Base-by-base conservation (phyloP, 179 eudicot species). In the Heliamphora pulchella region DNA sequence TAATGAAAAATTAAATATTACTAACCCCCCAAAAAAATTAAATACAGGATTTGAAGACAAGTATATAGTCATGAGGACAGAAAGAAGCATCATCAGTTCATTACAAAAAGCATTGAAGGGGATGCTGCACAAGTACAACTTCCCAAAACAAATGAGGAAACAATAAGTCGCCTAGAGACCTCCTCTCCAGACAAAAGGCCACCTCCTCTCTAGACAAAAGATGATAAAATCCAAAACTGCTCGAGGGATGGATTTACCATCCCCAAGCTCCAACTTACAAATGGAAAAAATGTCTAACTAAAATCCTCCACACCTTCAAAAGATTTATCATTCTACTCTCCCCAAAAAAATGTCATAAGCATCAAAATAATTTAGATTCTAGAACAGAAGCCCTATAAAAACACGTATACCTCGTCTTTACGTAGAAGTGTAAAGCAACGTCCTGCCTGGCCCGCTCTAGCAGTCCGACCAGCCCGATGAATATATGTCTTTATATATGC, bases 391-490 rank as follows among this genome's bases (percentile, higher is more conserved):
- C 80, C 64, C 43, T 76, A 46, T 18, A 47, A 74, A 54, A 22
- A 58, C 47, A 14, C n/a, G 18, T 64, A 81, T 84, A 96, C 99
- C 91, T 96, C 94, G 59, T 87, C 91, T 78, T 88, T 88, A 68
- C 86, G 88, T 58, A 96, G 84, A 84, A 96, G 85, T 39, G 98
- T 92, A 85, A 92, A 94, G 89, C 98, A 96, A 73, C 92, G 87
- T 62, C 99, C 99, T 71, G 85, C 84, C 83, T 87, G 91, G 61
- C 97, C 97, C 4, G 99, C 99, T 88, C 99, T 96, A 76, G 99
- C 98, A 78, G 98, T 93, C 77, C 98, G 89, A 77, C 99, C 99
- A 80, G 94, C 99, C 50, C 98, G 92, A 86, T 96, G 99, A 84
- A 96, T 86, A 80, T 90, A 96, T 54, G 97, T 91, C 87, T 96